A percentile compares a stretch with the other conserved stretches of the same genome.
phyloP scores from a whole-genome alignment of 768 basidiomycete species.

The Collybiopsis confluens region DNA sequence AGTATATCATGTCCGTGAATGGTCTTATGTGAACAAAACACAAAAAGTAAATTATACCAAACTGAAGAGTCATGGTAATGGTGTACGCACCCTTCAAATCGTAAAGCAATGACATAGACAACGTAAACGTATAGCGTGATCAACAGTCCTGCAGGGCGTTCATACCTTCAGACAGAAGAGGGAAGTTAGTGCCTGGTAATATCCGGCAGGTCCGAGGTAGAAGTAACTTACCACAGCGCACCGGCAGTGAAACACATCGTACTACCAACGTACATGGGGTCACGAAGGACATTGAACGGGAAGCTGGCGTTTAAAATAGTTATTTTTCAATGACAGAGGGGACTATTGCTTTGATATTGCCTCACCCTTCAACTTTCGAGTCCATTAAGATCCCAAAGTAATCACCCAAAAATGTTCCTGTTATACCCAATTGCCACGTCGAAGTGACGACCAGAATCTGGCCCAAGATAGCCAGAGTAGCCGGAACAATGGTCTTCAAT shows the following conservation, averaged over 20 bases:
- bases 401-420: constrained; percentile 87
- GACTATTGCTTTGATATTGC: not conserved
- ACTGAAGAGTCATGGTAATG: not conserved
- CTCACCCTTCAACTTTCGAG: constrained; percentile 72
- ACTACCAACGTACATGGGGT: constrained; percentile 98
- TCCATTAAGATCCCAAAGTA: constrained; percentile 89
- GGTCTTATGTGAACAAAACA: constrained; percentile 46
- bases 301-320: constrained; percentile 40
- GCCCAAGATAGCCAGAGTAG: constrained; percentile 60
- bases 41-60: too few species aligned
- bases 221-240: constrained; percentile 70
- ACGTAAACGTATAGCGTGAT: constrained; percentile 80
- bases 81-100: constrained; percentile 79
- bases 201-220: not conserved
- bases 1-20: constrained; percentile 81
- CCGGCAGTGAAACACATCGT: constrained; percentile 85
- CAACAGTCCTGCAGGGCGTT: constrained; percentile 78
- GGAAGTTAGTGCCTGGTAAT: not conserved
- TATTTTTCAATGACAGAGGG: not conserved
- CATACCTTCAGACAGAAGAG: constrained; percentile 58
- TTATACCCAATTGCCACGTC: constrained; percentile 87
- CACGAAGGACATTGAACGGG: constrained; percentile 88
- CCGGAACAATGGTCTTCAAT: constrained; percentile 54
- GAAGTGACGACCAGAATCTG: constrained; percentile 82
- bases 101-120: constrained; percentile 79